These are phyloP conservation scores for Fulvia fulva DNA, from an alignment of 2,329 filamentous ascomycete genomes.

Conservation along the genomic window DNA sequence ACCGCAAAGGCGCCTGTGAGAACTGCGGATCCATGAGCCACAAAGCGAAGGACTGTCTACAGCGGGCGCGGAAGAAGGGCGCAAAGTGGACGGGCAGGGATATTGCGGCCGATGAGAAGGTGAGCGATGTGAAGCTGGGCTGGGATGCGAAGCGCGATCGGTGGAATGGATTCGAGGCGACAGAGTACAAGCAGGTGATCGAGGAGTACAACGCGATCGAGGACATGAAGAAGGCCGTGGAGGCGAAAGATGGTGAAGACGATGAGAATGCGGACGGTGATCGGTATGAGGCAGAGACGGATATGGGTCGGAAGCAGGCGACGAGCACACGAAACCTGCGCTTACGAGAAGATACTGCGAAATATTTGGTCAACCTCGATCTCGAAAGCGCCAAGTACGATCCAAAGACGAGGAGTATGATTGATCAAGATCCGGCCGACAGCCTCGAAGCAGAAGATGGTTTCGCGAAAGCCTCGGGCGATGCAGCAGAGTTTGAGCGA, in stretches of 20 bases:
- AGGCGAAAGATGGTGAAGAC: conserved; percentile 36
- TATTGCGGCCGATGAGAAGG: conserved; percentile 85
- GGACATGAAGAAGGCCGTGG: conserved; percentile 54
- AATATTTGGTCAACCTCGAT: conserved; percentile 92
- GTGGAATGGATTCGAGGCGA: conserved; percentile 96
- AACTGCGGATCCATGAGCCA: conserved; percentile 98
- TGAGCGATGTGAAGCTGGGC: conserved; percentile 80
- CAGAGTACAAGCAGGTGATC: conserved; percentile 80
- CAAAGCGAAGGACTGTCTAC: conserved; percentile 89
- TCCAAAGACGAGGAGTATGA: conserved; percentile 85
- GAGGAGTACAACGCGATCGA: conserved; percentile 87
- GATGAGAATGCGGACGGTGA: conserved; percentile 53
- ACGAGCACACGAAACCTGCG: conserved; percentile 87
- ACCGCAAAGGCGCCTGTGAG: conserved; percentile 95
- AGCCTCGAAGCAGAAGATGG: conserved; percentile 87
- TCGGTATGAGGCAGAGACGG: conserved; percentile 85
- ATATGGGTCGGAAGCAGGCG: conserved; percentile 91
- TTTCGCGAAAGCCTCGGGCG: conserved; percentile 81
- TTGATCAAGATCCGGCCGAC: conserved; percentile 59
- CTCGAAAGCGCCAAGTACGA: conserved; percentile 97
- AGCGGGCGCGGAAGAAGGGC: conserved; percentile 79
- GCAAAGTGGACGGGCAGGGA: conserved; percentile 89
- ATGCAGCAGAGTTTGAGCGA: conserved; percentile 86
- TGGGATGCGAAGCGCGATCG: conserved; percentile 98
- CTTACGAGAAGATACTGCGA: conserved; percentile 93